Evolutionary conservation across 2,329 filamentous ascomycete genomes (phyloP).

Genomic region (Ascochyta viciae-villosae): DNA sequence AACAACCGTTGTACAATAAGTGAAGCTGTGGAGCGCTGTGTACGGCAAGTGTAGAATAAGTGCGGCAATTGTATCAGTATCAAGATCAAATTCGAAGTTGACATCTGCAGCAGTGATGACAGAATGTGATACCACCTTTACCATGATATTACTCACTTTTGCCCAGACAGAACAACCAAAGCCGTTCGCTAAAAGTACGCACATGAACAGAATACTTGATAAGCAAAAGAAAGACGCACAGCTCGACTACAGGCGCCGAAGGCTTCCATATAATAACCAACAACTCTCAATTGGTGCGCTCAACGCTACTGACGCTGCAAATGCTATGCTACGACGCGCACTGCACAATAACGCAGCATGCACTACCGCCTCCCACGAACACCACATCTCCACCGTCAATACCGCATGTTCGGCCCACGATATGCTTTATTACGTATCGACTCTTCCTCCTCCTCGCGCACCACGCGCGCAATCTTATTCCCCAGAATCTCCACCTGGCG

Average conservation of each 20-base stretch:
- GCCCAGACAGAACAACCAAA: no score
- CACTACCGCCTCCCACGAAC: not conserved
- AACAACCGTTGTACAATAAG: slow-evolving; percentile 7
- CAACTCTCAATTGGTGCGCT: not conserved
- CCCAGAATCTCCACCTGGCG: slow-evolving; percentile 47
- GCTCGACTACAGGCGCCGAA: no score
- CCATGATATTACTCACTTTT: no score
- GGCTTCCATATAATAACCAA: no score
- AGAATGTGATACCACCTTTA: not conserved
- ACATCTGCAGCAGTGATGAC: not conserved
- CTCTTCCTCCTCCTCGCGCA: slow-evolving; percentile 27
- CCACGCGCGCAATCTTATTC: slow-evolving; percentile 34
- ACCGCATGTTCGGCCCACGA: slow-evolving; percentile 10
- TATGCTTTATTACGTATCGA: slow-evolving; percentile 20
- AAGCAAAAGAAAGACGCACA: no score
- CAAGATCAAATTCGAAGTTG: not conserved
- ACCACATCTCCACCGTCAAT: not conserved
- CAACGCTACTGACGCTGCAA: not conserved
- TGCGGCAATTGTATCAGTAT: slow-evolving; percentile 12
- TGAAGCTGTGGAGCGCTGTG: not conserved
- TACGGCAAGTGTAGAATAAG: slow-evolving; percentile 6
- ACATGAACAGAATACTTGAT: no score
- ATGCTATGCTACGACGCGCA: slow-evolving; percentile 11
- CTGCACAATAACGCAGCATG: not conserved
- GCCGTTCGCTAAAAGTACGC: no score